phyloP scores from a whole-genome alignment of 2,329 filamentous ascomycete genomes.

The Intubia oerlemansii region DNA sequence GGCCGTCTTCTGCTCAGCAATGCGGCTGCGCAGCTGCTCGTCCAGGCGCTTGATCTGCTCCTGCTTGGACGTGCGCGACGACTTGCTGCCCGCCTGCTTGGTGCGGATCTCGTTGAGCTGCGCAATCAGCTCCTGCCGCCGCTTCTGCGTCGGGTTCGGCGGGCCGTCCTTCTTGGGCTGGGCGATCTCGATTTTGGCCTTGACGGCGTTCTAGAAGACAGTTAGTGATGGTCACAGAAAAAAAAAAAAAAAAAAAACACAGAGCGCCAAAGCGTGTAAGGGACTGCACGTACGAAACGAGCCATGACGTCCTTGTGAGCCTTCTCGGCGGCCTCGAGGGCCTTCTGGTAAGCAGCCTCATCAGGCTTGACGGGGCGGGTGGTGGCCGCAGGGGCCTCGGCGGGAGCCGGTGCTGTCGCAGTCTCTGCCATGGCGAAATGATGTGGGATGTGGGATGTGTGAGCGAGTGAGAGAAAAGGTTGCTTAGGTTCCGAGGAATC shows the following conservation, averaged over 20 bases:
- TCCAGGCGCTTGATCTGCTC: constrained; percentile 89
- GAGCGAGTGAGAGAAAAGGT: background rate
- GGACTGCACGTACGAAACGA: constrained; percentile 14
- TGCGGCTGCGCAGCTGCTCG: constrained; percentile 65
- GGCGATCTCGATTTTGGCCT: constrained; percentile 70
- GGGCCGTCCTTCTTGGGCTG: constrained; percentile 51
- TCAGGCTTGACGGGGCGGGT: constrained; percentile 69
- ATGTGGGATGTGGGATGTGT: constrained; percentile 5
- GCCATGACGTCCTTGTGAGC: constrained; percentile 61
- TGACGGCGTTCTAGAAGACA: constrained; percentile 52
- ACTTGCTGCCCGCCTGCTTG: constrained; percentile 77
- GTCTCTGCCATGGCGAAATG: constrained; percentile 33
- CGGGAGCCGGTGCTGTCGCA: constrained; percentile 11
- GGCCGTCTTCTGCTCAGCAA: constrained; percentile 70
- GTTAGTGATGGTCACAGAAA: background rate
- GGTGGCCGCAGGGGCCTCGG: constrained; percentile 21
- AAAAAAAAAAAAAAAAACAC: constrained; percentile 1
- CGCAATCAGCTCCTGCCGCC: constrained; percentile 63
- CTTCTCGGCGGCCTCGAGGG: constrained; percentile 66
- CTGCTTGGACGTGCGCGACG: constrained; percentile 51
- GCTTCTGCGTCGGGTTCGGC: constrained; percentile 61
- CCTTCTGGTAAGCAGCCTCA: constrained; percentile 62
- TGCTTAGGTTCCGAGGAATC: too few species aligned
- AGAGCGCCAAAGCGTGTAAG: background rate
- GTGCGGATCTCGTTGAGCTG: constrained; percentile 68